Evolutionary conservation across 148 eudicot genomes (phyloP), one percentile per base, ranked within the genome.

Genomic region (Talinum fruticosum): DNA sequence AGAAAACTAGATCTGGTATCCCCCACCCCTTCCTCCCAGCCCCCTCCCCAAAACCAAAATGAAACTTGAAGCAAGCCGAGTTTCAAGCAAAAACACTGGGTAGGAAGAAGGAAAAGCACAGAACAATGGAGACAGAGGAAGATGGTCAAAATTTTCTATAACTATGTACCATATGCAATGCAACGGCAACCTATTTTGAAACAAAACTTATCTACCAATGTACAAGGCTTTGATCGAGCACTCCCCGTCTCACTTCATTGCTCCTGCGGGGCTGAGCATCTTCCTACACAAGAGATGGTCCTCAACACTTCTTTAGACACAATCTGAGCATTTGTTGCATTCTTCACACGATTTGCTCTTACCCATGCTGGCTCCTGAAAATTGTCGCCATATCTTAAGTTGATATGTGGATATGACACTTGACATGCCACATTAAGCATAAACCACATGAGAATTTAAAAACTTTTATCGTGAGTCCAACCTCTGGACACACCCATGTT

Each of bases 301-400:
- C 89, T 82, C 87, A 95, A 75, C 62, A 95, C 92, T 82, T 91
- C 88, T 82, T 86, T 89, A 10, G 97, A 95, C 69, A 91, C 82
- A 23, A 89, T 82, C 66, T 88, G 93, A 19, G 92, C 89, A 76
- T 95, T 92, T 19, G 89, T 88, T 69, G 88, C 90, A 68, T 89
- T 90, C 73, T 88, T 91, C 89, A 86, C 82, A 4, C 99, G 87
- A 36, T 85, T 86, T 1, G 96, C 97, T 87, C 87, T 90, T 4
- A 95, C 94, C 99, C 99, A 95, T 33, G 88, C 94, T 10, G 97
- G 99, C 83, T 95, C 99, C 99, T 95, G 81, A 54, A 59, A 30
- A 66, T 41, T 10, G 45, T 12, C n/a, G 57, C 24, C 10, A n/a
- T 3, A n/a, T n/a, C n/a, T n/a, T n/a, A n/a, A n/a, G n/a, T n/a